phyloP scores from a whole-genome alignment of 208 protist genomes.

The Acanthamoeba castellanii region DNA sequence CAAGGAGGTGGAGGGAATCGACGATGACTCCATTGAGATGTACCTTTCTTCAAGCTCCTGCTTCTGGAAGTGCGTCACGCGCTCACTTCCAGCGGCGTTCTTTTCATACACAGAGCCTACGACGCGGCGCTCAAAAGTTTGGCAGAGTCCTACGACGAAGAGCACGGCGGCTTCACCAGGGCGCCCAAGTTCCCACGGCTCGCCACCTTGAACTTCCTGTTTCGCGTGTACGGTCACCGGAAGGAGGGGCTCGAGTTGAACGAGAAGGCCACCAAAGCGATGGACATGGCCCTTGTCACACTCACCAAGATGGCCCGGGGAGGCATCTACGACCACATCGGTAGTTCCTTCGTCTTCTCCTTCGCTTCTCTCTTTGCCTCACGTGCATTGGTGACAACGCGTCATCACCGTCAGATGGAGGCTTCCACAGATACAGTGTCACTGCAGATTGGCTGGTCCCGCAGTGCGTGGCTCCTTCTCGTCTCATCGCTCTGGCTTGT shows the following conservation, averaged over 20 bases:
- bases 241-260: neutral
- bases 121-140: neutral
- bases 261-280: neutral
- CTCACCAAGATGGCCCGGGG: slow-evolving; percentile 75
- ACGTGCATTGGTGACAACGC: neutral
- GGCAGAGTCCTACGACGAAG: slow-evolving; percentile 19
- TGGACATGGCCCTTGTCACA: slow-evolving; percentile 46
- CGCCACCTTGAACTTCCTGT: slow-evolving; percentile 74
- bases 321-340: slow-evolving; percentile 82
- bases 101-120: neutral
- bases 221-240: slow-evolving; percentile 23
- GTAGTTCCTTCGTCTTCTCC: neutral
- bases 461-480: slow-evolving; percentile 12
- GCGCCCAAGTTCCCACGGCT: slow-evolving; percentile 81
- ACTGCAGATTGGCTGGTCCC: slow-evolving; percentile 79
- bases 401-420: neutral
- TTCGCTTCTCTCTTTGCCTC: neutral
- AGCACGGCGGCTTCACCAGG: slow-evolving; percentile 74
- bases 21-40: slow-evolving; percentile 12
- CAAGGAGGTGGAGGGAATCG: slow-evolving; percentile 14
- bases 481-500: neutral
- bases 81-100: neutral
- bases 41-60: neutral
- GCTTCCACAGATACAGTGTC: slow-evolving; percentile 79
- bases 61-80: neutral